Percentiles rank a stretch among this genome's conserved stretches.
Evolutionary conservation across 306 rosid species (phyloP).

Genomic region (Trifolium dubium): DNA sequence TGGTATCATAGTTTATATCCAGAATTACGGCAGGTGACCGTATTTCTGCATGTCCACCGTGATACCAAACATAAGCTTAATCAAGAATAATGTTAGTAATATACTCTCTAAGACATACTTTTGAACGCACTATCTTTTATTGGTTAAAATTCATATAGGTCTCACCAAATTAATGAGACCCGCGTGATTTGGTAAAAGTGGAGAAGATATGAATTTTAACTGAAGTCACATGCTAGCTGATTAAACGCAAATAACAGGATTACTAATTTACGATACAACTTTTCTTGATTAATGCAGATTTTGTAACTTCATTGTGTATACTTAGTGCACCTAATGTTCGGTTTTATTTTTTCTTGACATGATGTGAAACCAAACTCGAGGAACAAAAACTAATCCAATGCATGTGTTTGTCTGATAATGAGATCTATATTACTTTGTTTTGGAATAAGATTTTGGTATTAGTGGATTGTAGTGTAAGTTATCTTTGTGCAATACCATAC

Average conservation of each 20-base stretch:
- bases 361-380: not conserved
- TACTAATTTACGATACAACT: not conserved
- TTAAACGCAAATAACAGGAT: conserved; percentile 9
- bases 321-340: not conserved
- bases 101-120: too few relatives aligned
- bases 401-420: not conserved
- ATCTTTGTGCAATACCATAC: not conserved
- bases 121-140: too few relatives aligned
- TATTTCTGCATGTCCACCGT: too few relatives aligned
- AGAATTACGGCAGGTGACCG: too few relatives aligned
- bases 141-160: too few relatives aligned
- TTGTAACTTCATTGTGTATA: not conserved
- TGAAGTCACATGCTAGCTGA: not conserved
- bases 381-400: not conserved
- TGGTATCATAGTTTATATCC: too few relatives aligned
- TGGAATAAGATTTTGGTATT: not conserved
- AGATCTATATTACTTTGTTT: not conserved
- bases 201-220: not conserved
- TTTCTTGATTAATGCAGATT: not conserved
- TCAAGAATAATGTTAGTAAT: too few relatives aligned
- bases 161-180: too few relatives aligned
- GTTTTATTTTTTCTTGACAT: not conserved
- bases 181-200: too few relatives aligned
- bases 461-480: not conserved
- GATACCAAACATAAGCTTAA: too few relatives aligned